Base-by-base conservation (phyloP, 2,329 filamentous ascomycete genomes). In the Colletotrichum lentis region DNA sequence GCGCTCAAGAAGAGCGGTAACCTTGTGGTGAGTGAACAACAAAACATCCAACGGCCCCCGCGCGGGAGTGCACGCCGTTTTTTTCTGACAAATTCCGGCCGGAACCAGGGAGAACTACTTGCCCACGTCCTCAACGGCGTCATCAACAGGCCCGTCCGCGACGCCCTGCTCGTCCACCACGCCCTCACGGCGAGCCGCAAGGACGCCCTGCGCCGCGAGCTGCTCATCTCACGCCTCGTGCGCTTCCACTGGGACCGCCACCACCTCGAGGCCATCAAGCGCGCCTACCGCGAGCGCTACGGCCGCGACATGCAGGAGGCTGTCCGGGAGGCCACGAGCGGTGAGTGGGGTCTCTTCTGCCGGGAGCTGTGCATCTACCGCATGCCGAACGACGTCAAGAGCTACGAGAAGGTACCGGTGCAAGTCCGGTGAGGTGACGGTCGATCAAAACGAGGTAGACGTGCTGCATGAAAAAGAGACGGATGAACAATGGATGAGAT, bases 81-180 rank as follows among this genome's bases (percentile, higher is more conserved):
- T 35, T 35, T 35, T 10, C 31, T 35, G 31, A 35, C 7, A 10
- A 35, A 35, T 35, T 10, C 2, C 31, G 7, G 31, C 2, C 31
- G 7, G 31, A 35, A 35, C 8, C 73, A 97, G 94, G 96, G 96
- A 71, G 96, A 99, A 81, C 89, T 97, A 22, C 88, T 98, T 44
- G 93, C 94, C 0, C 96, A 98, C 79, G 93, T 98, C 73, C 90
- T 99, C 75, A 97, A 98, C 80, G 96, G 96, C 74, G 90, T 97
- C 65, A 97, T 98, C 82, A 98, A 98, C 81, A 92, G 92, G 67
- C 94, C 96, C 6, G 93, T 97, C 70, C 92, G 96, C 63, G 96
- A 98, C 78, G 93, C 95, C 3, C 86, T 97, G 44, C 89, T 98
- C 3, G 84, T 99, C 1, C 90, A 97, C 78, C 96, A 98, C 81